Evolutionary conservation across 1,284 basidiomycete genomes (phyloP).

Genomic region (Trametes versicolor): DNA sequence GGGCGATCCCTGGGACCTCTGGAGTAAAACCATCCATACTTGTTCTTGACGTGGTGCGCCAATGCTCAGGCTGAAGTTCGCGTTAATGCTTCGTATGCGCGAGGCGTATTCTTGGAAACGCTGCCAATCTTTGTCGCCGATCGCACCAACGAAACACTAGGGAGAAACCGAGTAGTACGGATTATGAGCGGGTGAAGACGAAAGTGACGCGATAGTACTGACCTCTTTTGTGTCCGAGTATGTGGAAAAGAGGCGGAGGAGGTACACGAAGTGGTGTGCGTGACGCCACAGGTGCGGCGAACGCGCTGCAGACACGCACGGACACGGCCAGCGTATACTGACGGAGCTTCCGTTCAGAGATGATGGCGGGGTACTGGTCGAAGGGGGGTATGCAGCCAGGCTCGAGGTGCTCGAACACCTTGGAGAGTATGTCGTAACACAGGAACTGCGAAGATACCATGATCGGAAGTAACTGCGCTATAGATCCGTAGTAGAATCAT

Average conservation of each 20-base stretch:
- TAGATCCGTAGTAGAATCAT: not conserved
- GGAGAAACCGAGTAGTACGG: not conserved
- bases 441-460: not conserved
- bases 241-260: constrained; percentile 8
- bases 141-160: not conserved
- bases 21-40: not conserved
- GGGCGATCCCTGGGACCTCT: not conserved
- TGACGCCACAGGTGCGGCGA: constrained; percentile 11
- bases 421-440: not conserved
- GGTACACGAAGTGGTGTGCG: not conserved
- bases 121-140: not conserved
- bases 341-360: not conserved
- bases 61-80: too few species aligned
- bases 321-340: constrained; percentile 9
- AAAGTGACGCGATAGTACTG: not conserved
- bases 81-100: not conserved
- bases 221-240: not conserved
- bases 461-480: too few species aligned
- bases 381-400: not conserved
- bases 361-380: not conserved
- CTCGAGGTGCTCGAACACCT: constrained; percentile 1
- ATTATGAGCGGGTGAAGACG: not conserved
- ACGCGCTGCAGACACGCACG: constrained; percentile 5
- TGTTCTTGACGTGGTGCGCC: too few species aligned
- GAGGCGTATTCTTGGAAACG: constrained; percentile 1